These are phyloP conservation scores for Tulasnella sp. DNA, from an alignment of 768 basidiomycete species.

Conservation along the genomic window DNA sequence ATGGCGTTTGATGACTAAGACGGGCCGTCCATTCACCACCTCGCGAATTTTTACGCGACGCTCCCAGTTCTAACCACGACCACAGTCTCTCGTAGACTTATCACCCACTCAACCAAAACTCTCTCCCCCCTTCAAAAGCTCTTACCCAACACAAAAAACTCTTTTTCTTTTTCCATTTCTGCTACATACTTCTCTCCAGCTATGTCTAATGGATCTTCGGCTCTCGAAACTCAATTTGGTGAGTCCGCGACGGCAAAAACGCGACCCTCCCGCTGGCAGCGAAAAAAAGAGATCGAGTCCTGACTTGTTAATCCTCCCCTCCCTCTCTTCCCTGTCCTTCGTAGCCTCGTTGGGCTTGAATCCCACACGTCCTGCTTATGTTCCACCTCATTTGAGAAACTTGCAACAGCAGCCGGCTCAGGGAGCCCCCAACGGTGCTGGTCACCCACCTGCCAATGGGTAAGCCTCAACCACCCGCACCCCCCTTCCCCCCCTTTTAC, in stretches of 20 bases:
- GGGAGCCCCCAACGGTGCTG: conserved; percentile 1
- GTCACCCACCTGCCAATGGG: conserved; percentile 52
- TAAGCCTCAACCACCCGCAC: conserved; percentile 23
- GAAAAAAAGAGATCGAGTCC: neutral
- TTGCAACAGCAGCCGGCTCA: conserved; percentile 35
- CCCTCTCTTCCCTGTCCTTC: neutral
- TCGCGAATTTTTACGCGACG: neutral
- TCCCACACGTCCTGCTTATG: conserved; percentile 59
- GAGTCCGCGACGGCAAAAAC: neutral
- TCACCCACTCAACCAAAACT: neutral
- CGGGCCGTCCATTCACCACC: neutral
- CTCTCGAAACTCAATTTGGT: conserved; percentile 9
- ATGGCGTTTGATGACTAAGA: neutral
- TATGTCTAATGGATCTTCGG: conserved; percentile 12
- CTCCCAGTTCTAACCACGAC: neutral
- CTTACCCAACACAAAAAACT: neutral
- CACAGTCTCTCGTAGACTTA: neutral
- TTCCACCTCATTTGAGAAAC: conserved; percentile 79
- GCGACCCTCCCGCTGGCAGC: neutral
- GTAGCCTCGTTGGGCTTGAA: conserved; percentile 11
- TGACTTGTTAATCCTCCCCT: neutral
- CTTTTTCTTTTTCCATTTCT: neutral
- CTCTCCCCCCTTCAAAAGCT: neutral
- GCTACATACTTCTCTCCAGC: conserved; percentile 10
- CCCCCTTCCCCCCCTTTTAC: neutral